Evolutionary conservation across 2,329 filamentous ascomycete species (phyloP).

Genomic region (Botrytis squamosa): DNA sequence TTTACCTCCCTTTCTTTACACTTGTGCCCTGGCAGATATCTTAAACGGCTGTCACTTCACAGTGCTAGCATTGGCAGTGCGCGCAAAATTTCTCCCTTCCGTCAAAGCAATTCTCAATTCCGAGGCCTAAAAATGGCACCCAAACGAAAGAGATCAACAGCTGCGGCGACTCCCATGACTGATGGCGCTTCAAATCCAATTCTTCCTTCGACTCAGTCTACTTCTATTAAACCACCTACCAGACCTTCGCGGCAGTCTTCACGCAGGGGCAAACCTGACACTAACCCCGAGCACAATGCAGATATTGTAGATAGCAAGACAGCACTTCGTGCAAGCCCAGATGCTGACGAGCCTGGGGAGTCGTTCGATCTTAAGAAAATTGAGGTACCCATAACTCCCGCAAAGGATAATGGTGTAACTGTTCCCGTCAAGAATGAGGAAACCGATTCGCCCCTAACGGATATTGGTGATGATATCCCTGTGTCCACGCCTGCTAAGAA

Average conservation of each 20-base stretch:
- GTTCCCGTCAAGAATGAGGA: slow-evolving; percentile 25
- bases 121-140: slow-evolving; percentile 30
- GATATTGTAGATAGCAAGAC: slow-evolving; percentile 37
- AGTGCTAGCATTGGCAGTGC: background rate
- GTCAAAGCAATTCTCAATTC: background rate
- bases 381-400: slow-evolving; percentile 17
- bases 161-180: background rate
- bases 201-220: slow-evolving; percentile 16
- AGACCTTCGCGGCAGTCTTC: slow-evolving; percentile 28
- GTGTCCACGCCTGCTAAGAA: slow-evolving; percentile 30
- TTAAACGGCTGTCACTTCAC: background rate
- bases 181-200: slow-evolving; percentile 20
- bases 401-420: slow-evolving; percentile 23
- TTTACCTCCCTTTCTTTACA: slow-evolving; percentile 4
- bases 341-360: slow-evolving; percentile 37
- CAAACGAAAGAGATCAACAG: slow-evolving; percentile 36
- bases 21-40: slow-evolving; percentile 9
- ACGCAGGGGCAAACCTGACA: slow-evolving; percentile 31
- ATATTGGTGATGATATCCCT: slow-evolving; percentile 20
- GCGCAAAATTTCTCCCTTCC: background rate
- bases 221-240: slow-evolving; percentile 23
- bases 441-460: slow-evolving; percentile 30
- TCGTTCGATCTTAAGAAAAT: slow-evolving; percentile 29
- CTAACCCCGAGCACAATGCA: slow-evolving; percentile 37
- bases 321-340: slow-evolving; percentile 38